Evolutionary conservation across 2,329 filamentous ascomycete genomes (phyloP), one percentile per base, ranked within the genome.

Genomic region (Dryadomyces quercivorus): DNA sequence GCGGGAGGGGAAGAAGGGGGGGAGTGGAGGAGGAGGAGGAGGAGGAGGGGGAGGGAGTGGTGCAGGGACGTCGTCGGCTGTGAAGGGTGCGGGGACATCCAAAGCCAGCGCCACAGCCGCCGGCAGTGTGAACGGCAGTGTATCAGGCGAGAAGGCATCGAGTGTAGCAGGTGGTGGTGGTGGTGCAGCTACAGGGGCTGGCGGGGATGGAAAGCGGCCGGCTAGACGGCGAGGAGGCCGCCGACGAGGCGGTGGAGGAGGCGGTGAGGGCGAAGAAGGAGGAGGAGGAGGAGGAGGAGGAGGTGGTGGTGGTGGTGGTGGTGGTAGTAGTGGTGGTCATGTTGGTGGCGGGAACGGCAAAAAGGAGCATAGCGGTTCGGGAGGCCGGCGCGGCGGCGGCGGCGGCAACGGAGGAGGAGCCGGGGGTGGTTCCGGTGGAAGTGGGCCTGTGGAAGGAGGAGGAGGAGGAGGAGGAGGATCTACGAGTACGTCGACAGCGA

Each of bases 1-100:
- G 49, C 75, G 75, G 63, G 60, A 58, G 2, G 70, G 70, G 60
- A 55, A 55, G 47, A 48, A 40, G 16, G 38, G 50, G 8, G 52
- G 22, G 15, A 50, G 44, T 8, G 46, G 22, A 5, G 36, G 49
- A n/a, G 52, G 22, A 18, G 26, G 26, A 42, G 9, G 42, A 13
- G 46, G 9, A 13, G 46, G 9, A 31, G 46, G 5, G 22, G 21
- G n/a, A 2, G 31, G 8, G 6, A 31, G 6, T 8, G 9, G 5
- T 2, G 18, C 16, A 20, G 15, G 18, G 20, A 21, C 16, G 31
- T 31, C 16, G 31, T 31, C 31, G 18, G 18, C 16, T 21, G 22
- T 3, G 3, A 15, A 16, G 16, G 10, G 42, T 18, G 42, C 6
- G 18, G n/a, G 42, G 16, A 3, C 38, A 42, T 22, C 34, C 13